phyloP scores from a whole-genome alignment of 2,329 filamentous ascomycete genomes.

The Colletotrichum horii region DNA sequence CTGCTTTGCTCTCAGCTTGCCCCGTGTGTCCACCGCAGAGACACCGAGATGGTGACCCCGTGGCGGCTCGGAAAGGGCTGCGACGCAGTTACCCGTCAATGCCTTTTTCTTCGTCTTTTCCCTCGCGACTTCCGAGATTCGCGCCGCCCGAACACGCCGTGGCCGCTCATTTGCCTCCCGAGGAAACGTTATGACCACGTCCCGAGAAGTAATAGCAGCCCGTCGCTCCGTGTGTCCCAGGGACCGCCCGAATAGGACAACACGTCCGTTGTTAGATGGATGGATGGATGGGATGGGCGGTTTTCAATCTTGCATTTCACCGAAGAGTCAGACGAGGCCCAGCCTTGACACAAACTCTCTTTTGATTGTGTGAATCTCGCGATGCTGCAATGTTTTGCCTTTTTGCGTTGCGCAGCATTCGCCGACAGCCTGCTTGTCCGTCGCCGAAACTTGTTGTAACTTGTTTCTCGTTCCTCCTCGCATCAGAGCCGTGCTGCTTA shows the following conservation, averaged over 20 bases:
- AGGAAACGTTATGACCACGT: neutral
- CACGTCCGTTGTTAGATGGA: conserved; percentile 7
- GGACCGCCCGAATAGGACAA: conserved; percentile 5
- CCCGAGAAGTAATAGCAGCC: neutral
- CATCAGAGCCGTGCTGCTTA: neutral
- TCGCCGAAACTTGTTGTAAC: neutral
- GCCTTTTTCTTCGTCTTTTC: neutral
- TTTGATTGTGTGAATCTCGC: neutral
- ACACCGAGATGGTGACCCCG: neutral
- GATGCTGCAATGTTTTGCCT: neutral
- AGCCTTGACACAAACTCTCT: conserved; percentile 17
- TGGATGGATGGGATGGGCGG: neutral
- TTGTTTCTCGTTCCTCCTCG: neutral
- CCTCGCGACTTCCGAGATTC: neutral
- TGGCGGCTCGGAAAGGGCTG: neutral
- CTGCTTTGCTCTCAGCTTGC: neutral
- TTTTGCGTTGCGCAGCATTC: neutral
- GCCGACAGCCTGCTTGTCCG: neutral
- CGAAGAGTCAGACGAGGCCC: conserved; percentile 7
- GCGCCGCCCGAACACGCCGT: neutral
- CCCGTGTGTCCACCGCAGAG: neutral
- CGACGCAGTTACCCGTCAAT: neutral
- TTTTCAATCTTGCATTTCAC: neutral
- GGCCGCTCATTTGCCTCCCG: neutral
- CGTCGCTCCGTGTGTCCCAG: neutral